Evolutionary conservation across 2,329 filamentous ascomycete species (phyloP), one percentile per base, ranked within the genome.

Genomic region (Alternaria triticimaculans): DNA sequence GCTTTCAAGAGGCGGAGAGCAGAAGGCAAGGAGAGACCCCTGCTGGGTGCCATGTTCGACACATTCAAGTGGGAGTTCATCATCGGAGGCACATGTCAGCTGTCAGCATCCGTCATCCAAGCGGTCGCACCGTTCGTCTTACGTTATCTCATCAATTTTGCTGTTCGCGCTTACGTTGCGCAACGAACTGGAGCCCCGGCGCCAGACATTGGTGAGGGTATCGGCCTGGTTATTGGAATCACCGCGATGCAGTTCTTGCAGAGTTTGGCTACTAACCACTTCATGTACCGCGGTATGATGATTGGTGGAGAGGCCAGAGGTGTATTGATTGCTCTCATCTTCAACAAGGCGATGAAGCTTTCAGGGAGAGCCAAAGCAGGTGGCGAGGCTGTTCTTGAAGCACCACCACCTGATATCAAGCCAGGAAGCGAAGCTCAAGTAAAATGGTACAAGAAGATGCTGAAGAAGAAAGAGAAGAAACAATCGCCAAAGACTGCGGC

Each of bases 261-360:
- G 80, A 95, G 91, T 77, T 75, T 97, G 67, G 88, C 89, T 25
- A 93, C 90, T 3, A 96, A 94, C 74, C 95, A 98, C 75, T 97
- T 97, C 81, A 90, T 98, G 75, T 98, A 95, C 75, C 89, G 90
- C 21, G 94, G 95, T 21, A 96, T 97, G 91, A 90, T 96, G 82
- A 88, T 96, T 43, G 96, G 95, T 66, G 96, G 93, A 0, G 90
- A 97, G 81, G 83, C 88, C 8, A 87, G 95, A 76, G 93, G 90
- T 1, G 91, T 93, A 0, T 83, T 98, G 46, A 97, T 97, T 70
- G 88, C 92, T 21, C 82, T 94, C 62, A 93, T 98, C 62, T 98
- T 97, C 74, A 92, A 96, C 77, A 98, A 98, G 80, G 89, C 93
- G 3, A 93, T 97, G 90, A 90, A 89, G 55, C 87, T 98, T 15